Evolutionary conservation across 2,329 filamentous ascomycete genomes (phyloP), one percentile per base, ranked within the genome.

Genomic region (Penicillium sclerotiorum): DNA sequence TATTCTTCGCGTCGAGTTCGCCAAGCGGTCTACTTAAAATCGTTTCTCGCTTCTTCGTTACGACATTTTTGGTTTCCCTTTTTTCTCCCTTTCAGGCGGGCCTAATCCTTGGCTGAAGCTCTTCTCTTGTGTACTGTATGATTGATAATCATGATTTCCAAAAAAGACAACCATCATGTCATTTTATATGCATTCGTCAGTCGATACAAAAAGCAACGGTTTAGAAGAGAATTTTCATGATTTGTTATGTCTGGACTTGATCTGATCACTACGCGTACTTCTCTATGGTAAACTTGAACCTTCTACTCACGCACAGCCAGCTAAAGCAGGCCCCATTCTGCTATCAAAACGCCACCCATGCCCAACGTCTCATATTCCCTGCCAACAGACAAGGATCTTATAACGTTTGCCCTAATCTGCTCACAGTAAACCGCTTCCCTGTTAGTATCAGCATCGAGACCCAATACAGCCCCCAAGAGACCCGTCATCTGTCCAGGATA

Each of bases 1-100:
- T 59, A 79, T 79, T 62, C 68, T 79, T 45, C 75, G 75, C 54
- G 77, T 79, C 58, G 77, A 79, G 62, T 79, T 79, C 61, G 77
- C 77, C 47, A 79, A 79, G 70, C 69, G 75, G 55, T 61, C 72
- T 57, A 62, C 72, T 63, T 71, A 70, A 59, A 66, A 41, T 55
- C 53, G 52, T 55, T 57, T 54, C 52, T 48, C 52, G 53, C 45
- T 60, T 61, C 58, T 59, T 45, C 57, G 62, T 65, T 55, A 66
- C 61, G 61, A 64, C 62, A 62, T 61, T 57, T 65, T 46, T 59
- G 48, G 53, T 28, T 37, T 42, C 55, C 49, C 52, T 54, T 51
- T 58, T 55, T 59, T 55, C 53, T 63, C 61, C 56, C 60, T 63
- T 57, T 64, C 62, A 60, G 65, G 62, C 59, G 58, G 61, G 59